These are phyloP conservation scores for Trametes cingulata DNA, from an alignment of 768 basidiomycete genomes.

Conservation along the genomic window DNA sequence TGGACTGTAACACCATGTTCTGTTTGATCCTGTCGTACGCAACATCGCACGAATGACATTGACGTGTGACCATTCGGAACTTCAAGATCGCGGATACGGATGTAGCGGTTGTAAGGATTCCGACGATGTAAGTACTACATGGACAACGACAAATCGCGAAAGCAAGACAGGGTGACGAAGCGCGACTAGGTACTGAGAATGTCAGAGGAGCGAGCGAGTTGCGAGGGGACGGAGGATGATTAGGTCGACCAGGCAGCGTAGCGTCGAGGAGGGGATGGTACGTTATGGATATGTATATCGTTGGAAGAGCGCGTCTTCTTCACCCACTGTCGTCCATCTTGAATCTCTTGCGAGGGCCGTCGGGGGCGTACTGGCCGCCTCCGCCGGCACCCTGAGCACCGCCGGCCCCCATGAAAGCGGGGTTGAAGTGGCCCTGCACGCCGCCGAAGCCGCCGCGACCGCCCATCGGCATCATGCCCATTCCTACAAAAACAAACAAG, in stretches of 20 bases:
- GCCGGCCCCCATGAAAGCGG: conserved; percentile 59
- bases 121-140: conserved; percentile 10
- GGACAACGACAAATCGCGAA: conserved; percentile 19
- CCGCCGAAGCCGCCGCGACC: conserved; percentile 51
- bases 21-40: neutral
- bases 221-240: neutral
- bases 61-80: too few species aligned
- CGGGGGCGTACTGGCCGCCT: conserved; percentile 43
- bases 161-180: conserved; percentile 16
- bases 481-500: conserved; percentile 39
- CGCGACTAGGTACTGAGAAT: conserved; percentile 2
- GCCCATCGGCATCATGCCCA: conserved; percentile 56
- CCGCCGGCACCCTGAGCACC: conserved; percentile 36
- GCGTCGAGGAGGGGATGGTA: conserved; percentile 8
- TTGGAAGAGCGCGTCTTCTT: neutral
- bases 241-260: conserved; percentile 2
- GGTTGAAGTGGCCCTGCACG: conserved; percentile 70
- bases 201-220: neutral
- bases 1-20: conserved; percentile 14
- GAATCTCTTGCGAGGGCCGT: conserved; percentile 57
- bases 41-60: neutral
- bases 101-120: neutral
- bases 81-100: neutral
- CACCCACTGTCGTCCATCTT: conserved; percentile 53
- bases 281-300: conserved; percentile 1